A percentile compares a stretch with the other conserved stretches of the same genome.
phyloP scores from a whole-genome alignment of 768 basidiomycete species.

The Auriscalpium microsporum region DNA sequence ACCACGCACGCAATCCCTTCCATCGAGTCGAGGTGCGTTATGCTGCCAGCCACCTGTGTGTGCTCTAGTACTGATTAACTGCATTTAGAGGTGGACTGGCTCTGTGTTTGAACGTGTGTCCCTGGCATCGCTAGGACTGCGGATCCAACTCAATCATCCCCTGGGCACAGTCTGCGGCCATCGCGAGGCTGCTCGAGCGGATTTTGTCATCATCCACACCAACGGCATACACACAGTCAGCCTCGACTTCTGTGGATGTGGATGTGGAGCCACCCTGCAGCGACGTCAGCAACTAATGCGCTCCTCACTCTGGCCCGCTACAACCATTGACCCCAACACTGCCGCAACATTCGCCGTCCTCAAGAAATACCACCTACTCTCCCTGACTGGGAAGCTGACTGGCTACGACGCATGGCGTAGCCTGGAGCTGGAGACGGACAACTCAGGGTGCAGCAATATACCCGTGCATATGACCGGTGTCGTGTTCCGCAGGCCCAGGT shows the following conservation, averaged over 20 bases:
- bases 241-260: background rate
- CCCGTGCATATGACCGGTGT: background rate
- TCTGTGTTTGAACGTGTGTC: background rate
- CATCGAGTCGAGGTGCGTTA: background rate
- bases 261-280: background rate
- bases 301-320: background rate
- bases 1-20: background rate
- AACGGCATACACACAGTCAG: background rate
- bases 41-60: background rate
- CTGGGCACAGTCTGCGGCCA: background rate
- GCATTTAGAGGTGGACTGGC: background rate
- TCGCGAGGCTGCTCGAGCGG: background rate
- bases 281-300: background rate
- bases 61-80: background rate
- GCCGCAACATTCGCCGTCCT: background rate
- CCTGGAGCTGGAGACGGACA: background rate
- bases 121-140: background rate
- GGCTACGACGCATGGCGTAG: background rate
- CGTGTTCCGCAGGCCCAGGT: no score
- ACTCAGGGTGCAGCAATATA: background rate
- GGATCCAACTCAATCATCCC: background rate
- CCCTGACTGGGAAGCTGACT: background rate
- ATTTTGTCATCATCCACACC: background rate
- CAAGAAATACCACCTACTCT: background rate
- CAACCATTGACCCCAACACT: background rate